A percentile compares a stretch with the other conserved stretches of the same genome.
Conservation (phyloP, 1,139 yeast genomes). For the Debaryomyces sp. region DNA sequence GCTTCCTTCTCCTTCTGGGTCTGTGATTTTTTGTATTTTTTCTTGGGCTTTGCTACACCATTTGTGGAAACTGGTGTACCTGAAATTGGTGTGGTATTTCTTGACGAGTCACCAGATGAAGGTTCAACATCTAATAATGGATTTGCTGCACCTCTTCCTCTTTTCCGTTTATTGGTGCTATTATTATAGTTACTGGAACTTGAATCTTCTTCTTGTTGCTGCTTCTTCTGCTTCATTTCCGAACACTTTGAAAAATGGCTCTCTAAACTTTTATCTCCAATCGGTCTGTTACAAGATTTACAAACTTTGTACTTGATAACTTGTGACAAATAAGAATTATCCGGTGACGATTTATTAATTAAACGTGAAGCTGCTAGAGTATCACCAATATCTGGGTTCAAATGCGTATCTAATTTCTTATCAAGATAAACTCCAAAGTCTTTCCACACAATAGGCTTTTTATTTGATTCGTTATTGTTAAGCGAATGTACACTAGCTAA, state of each 20-base stretch:
- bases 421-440: conserved; percentile 64
- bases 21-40: conserved; percentile 49
- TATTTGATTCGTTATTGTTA: conserved; percentile 17
- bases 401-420: conserved; percentile 38
- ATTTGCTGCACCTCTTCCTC: conserved; percentile 29
- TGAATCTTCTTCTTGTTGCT: conserved; percentile 29
- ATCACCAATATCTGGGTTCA: conserved; percentile 15
- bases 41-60: conserved; percentile 35
- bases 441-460: conserved; percentile 51
- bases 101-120: conserved; percentile 45
- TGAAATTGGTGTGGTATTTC: conserved; percentile 44
- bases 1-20: conserved; percentile 51
- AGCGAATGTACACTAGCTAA: conserved; percentile 20
- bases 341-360: conserved; percentile 27
- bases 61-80: conserved; percentile 23
- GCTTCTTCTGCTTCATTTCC: conserved; percentile 48
- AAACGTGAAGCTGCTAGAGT: conserved; percentile 15
- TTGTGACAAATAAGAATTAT: conserved; percentile 45
- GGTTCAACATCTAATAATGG: conserved; percentile 36
- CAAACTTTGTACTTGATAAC: conserved; percentile 62
- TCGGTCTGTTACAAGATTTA: conserved; percentile 65
- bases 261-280: conserved; percentile 49
- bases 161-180: conserved; percentile 31
- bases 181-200: conserved; percentile 8
- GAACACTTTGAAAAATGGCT: conserved; percentile 52